A percentile compares a stretch with the other conserved stretches of the same genome.
These are phyloP conservation scores for Phytopythium helicoides DNA, from an alignment of 352 stramenopile species.

Conservation along the genomic window DNA sequence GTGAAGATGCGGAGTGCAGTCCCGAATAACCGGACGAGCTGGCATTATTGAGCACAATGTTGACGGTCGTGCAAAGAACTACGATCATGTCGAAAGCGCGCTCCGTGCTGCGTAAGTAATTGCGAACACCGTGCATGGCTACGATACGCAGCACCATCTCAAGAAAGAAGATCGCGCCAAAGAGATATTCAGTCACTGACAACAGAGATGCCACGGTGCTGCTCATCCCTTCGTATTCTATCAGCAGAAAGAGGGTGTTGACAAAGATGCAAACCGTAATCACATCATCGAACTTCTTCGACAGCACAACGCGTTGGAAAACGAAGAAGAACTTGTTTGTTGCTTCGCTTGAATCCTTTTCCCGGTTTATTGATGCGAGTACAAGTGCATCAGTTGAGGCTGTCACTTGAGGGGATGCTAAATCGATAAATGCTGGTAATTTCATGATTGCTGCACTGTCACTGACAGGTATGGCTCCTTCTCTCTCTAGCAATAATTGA, in stretches of 20 bases:
- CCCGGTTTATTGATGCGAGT: constrained; percentile 13
- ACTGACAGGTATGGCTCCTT: not conserved
- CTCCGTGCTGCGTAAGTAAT: constrained; percentile 59
- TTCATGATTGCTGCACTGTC: constrained; percentile 7
- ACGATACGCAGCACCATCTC: constrained; percentile 67
- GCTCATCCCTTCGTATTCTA: constrained; percentile 68
- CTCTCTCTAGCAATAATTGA: not conserved
- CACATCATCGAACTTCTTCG: constrained; percentile 71
- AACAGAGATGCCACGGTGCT: constrained; percentile 27
- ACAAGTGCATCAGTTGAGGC: constrained; percentile 26
- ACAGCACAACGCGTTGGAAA: constrained; percentile 58
- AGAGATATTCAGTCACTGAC: constrained; percentile 67
- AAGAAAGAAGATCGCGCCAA: constrained; percentile 53
- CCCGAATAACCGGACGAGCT: constrained; percentile 43
- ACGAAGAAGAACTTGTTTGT: constrained; percentile 16
- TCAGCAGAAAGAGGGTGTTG: constrained; percentile 65
- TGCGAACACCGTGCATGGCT: constrained; percentile 42
- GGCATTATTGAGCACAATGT: constrained; percentile 73
- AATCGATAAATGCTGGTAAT: constrained; percentile 18
- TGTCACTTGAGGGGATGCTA: constrained; percentile 16
- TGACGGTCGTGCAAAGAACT: constrained; percentile 59
- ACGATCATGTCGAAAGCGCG: constrained; percentile 73
- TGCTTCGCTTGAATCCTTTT: not conserved
- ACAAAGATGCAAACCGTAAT: constrained; percentile 64
- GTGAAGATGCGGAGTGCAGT: constrained; percentile 62